Percentiles rank a stretch among this genome's conserved stretches.
phyloP scores from a whole-genome alignment of 129 eudicot genomes.

The Dittrichia graveolens region DNA sequence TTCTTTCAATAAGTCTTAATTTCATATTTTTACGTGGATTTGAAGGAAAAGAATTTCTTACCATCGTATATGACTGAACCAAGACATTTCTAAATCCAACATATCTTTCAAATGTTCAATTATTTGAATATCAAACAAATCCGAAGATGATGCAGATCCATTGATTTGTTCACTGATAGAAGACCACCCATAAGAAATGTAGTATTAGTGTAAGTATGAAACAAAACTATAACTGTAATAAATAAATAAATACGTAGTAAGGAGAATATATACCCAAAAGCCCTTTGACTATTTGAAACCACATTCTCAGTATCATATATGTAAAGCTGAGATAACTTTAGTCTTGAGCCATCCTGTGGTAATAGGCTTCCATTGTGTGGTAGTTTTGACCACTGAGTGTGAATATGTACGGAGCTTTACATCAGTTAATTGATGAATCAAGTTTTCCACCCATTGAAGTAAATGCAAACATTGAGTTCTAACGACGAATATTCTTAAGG shows the following conservation, averaged over 20 bases:
- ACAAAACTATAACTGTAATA: too few relatives aligned
- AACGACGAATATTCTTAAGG: background rate
- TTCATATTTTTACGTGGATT: too few relatives aligned
- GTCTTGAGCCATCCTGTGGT: background rate
- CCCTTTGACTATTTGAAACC: background rate
- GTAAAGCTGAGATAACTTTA: background rate
- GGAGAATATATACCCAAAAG: too few relatives aligned
- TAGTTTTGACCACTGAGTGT: too few relatives aligned
- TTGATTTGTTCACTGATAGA: too few relatives aligned
- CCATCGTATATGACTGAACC: too few relatives aligned
- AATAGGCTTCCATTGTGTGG: background rate
- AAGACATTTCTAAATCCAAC: background rate
- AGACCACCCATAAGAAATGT: too few relatives aligned
- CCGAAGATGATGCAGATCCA: too few relatives aligned
- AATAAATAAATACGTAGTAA: too few relatives aligned
- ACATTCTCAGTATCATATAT: conserved; percentile 7
- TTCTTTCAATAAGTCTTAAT: background rate
- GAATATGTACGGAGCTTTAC: background rate
- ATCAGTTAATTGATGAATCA: background rate
- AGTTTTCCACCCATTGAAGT: conserved; percentile 13
- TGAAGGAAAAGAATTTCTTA: too few relatives aligned
- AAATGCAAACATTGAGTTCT: background rate
- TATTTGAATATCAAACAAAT: background rate
- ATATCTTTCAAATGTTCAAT: background rate
- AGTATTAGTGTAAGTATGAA: too few relatives aligned